Percentiles rank a stretch among this genome's conserved stretches.
These are phyloP conservation scores for Trametes villosa DNA, from an alignment of 768 basidiomycete genomes.

Conservation along the genomic window DNA sequence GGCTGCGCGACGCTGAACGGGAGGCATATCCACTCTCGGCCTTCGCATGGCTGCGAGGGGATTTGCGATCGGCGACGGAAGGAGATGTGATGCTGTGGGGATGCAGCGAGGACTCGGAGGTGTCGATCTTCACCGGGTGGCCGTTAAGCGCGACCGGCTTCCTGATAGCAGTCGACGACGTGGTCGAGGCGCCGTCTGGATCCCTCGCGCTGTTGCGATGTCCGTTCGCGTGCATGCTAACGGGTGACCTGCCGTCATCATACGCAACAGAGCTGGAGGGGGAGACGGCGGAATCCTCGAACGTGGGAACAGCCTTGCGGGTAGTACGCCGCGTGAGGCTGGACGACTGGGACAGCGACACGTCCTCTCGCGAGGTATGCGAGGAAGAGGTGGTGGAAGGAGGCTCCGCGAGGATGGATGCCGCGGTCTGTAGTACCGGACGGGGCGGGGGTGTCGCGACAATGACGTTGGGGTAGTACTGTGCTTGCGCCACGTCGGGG, in stretches of 20 bases:
- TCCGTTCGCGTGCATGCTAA: constrained; percentile 5
- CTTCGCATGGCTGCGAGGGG: constrained; percentile 14
- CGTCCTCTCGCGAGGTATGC: constrained; percentile 18
- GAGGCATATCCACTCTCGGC: constrained; percentile 25
- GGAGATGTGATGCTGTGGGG: constrained; percentile 1
- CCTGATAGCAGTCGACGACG: constrained; percentile 5
- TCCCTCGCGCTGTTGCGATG: not conserved
- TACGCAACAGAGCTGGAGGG: constrained; percentile 9
- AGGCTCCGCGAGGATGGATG: constrained; percentile 12
- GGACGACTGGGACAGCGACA: constrained; percentile 15
- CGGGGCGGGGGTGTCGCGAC: constrained; percentile 34
- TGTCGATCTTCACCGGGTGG: constrained; percentile 21
- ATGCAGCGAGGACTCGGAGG: constrained; percentile 12
- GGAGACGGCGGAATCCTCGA: constrained; percentile 13
- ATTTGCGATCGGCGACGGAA: constrained; percentile 11
- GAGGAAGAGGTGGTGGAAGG: constrained; percentile 18
- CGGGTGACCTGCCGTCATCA: constrained; percentile 2
- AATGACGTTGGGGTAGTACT: constrained; percentile 36
- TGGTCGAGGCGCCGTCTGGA: constrained; percentile 1
- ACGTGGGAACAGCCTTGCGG: constrained; percentile 32
- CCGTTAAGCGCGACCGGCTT: constrained; percentile 14
- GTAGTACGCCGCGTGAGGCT: constrained; percentile 27
- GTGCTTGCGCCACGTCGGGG: not conserved
- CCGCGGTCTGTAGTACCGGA: constrained; percentile 9
- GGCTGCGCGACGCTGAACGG: constrained; percentile 18